Conservation (phyloP, 1,284 basidiomycete genomes). For the Ganoderma lucidum region DNA sequence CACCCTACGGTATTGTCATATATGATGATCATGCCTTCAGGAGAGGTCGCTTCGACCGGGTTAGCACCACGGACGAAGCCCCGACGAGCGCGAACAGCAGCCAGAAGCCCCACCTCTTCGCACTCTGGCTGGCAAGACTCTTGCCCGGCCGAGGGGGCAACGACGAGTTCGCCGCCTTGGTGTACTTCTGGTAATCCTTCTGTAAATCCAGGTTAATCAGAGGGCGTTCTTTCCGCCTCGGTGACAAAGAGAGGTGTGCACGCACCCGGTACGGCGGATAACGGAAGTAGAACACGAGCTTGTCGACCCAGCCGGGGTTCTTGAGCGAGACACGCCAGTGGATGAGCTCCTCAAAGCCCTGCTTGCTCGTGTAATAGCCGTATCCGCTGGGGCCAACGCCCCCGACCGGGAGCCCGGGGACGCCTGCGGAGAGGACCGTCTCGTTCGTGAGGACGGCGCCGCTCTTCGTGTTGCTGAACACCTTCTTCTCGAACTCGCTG, state of each 20-base stretch:
- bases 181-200: constrained; percentile 24
- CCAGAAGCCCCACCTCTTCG: constrained; percentile 38
- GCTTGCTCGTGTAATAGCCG: constrained; percentile 72
- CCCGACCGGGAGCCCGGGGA: constrained; percentile 75
- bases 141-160: constrained; percentile 49
- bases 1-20: background rate
- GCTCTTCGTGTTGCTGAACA: constrained; percentile 72
- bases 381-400: constrained; percentile 77
- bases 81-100: constrained; percentile 35
- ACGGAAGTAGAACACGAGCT: constrained; percentile 56
- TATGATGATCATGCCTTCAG: constrained; percentile 14
- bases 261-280: constrained; percentile 73
- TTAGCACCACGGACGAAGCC: constrained; percentile 33
- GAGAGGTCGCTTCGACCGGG: constrained; percentile 26
- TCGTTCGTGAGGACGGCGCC: constrained; percentile 78
- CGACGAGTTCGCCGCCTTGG: constrained; percentile 8
- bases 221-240: background rate
- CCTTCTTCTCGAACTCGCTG: constrained; percentile 66
- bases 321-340: constrained; percentile 69
- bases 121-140: constrained; percentile 11
- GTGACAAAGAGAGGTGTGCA: background rate
- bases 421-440: constrained; percentile 60
- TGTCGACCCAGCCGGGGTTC: constrained; percentile 72
- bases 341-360: constrained; percentile 73
- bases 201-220: background rate